Percentiles rank a stretch among this genome's conserved stretches.
Evolutionary conservation across 2,329 filamentous ascomycete genomes (phyloP).

Genomic region (Diaporthe sp.): DNA sequence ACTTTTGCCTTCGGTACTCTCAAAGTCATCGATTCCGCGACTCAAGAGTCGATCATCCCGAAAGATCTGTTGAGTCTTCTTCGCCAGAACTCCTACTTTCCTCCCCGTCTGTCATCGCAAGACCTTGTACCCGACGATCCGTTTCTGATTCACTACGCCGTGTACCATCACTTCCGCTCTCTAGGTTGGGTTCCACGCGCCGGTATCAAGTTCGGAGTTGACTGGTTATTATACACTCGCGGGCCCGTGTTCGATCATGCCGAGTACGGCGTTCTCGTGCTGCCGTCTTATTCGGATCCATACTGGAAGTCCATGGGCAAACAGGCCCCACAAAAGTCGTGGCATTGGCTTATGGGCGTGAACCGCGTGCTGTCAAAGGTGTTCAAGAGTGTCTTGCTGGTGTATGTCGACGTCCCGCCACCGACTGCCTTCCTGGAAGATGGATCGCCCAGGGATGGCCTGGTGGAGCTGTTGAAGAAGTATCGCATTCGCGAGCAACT

Average conservation of each 20-base stretch:
- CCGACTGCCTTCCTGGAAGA: conserved; percentile 65
- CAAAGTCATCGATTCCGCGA: conserved; percentile 67
- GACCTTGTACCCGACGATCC: conserved; percentile 79
- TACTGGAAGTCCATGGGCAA: conserved; percentile 77
- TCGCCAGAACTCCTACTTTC: conserved; percentile 78
- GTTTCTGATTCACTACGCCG: conserved; percentile 88
- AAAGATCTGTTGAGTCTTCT: conserved; percentile 75
- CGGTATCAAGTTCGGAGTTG: conserved; percentile 94
- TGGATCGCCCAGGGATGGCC: conserved; percentile 60
- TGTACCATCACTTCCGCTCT: conserved; percentile 96
- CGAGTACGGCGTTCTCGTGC: conserved; percentile 87
- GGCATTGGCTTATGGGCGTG: conserved; percentile 90
- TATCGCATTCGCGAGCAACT: conserved; percentile 49
- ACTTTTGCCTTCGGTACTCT: conserved; percentile 84
- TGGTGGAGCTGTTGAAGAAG: conserved; percentile 65
- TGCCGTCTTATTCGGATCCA: conserved; percentile 83
- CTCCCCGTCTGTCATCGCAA: conserved; percentile 60
- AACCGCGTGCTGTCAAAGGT: conserved; percentile 93
- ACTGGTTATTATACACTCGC: conserved; percentile 93
- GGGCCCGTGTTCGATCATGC: conserved; percentile 96
- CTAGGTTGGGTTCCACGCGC: conserved; percentile 94
- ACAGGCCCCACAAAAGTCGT: conserved; percentile 65
- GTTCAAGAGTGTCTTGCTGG: conserved; percentile 88
- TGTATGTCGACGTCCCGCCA: conserved; percentile 91
- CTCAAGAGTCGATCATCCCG: conserved; percentile 61